phyloP scores from a whole-genome alignment of 2,329 filamentous ascomycete genomes.

The Plenodomus biglobosus region DNA sequence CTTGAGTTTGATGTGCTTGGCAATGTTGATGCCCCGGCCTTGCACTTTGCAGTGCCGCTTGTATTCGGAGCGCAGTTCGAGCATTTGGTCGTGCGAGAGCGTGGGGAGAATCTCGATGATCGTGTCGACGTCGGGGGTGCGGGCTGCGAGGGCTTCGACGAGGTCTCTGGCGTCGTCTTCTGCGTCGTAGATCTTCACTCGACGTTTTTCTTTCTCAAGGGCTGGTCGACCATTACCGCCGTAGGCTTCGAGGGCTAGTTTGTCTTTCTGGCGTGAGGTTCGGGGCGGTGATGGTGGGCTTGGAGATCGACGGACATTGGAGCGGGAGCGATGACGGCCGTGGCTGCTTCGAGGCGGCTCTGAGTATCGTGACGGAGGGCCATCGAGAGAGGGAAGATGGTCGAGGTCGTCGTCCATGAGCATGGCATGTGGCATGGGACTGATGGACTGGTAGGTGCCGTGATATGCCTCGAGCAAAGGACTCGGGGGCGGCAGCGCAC shows the following conservation, averaged over 20 bases:
- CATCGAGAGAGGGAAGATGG: slow-evolving; percentile 41
- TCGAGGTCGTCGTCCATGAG: slow-evolving; percentile 60
- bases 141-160: slow-evolving; percentile 70
- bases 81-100: slow-evolving; percentile 82
- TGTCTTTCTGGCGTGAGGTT: slow-evolving; percentile 30
- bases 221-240: slow-evolving; percentile 4
- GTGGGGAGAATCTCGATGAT: slow-evolving; percentile 83
- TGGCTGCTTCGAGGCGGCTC: slow-evolving; percentile 30
- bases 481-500: slow-evolving; percentile 66
- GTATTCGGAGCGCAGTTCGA: slow-evolving; percentile 84
- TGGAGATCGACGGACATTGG: slow-evolving; percentile 36
- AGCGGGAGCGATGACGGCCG: slow-evolving; percentile 33
- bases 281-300: slow-evolving; percentile 26
- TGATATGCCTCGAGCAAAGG: slow-evolving; percentile 90
- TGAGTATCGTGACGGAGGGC: slow-evolving; percentile 14
- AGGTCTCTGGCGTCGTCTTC: slow-evolving; percentile 75
- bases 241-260: slow-evolving; percentile 36
- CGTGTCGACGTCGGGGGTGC: slow-evolving; percentile 64
- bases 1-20: slow-evolving; percentile 83
- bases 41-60: slow-evolving; percentile 85
- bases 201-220: slow-evolving; percentile 52
- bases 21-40: slow-evolving; percentile 78
- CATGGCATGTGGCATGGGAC: slow-evolving; percentile 85
- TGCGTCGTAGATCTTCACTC: slow-evolving; percentile 78
- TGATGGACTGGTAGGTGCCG: slow-evolving; percentile 91